Conservation (phyloP, 257 asterid species). For the Cordia subcordata region DNA sequence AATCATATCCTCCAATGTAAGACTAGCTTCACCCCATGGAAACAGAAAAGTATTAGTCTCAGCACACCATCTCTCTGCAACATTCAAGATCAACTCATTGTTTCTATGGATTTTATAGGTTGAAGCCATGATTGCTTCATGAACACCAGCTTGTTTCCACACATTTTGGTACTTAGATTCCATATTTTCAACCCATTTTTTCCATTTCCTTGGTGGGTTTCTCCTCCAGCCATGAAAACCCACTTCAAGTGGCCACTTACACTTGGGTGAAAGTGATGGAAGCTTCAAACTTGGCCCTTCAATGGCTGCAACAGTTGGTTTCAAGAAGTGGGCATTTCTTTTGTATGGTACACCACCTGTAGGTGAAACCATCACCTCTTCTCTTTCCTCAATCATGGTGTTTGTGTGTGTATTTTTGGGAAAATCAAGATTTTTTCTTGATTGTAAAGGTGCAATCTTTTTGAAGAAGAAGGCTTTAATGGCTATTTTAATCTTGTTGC, state of each 20-base stretch:
- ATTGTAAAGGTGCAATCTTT: too few relatives aligned
- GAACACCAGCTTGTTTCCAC: constrained; percentile 32
- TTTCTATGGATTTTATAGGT: constrained; percentile 7
- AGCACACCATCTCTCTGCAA: constrained; percentile 36
- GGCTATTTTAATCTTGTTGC: too few relatives aligned
- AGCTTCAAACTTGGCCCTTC: constrained; percentile 23
- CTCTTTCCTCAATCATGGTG: constrained; percentile 17
- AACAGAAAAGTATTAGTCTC: constrained; percentile 36
- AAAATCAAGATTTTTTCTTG: too few relatives aligned
- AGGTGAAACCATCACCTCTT: constrained; percentile 34
- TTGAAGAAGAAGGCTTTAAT: too few relatives aligned
- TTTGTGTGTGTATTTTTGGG: neutral
- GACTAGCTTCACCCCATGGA: constrained; percentile 47
- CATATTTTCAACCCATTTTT: constrained; percentile 26
- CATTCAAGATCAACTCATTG: constrained; percentile 20
- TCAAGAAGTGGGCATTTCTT: constrained; percentile 29
- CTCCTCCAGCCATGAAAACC: constrained; percentile 27
- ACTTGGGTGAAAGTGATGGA: constrained; percentile 24
- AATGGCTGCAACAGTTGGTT: constrained; percentile 13
- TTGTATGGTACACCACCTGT: constrained; percentile 21
- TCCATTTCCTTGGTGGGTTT: constrained; percentile 19
- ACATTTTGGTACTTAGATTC: constrained; percentile 6
- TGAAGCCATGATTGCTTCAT: constrained; percentile 27
- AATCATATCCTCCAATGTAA: constrained; percentile 38
- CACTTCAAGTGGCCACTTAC: constrained; percentile 27